Evolutionary conservation across 441 rosid genomes (phyloP).

Genomic region (Geranium incanum): DNA sequence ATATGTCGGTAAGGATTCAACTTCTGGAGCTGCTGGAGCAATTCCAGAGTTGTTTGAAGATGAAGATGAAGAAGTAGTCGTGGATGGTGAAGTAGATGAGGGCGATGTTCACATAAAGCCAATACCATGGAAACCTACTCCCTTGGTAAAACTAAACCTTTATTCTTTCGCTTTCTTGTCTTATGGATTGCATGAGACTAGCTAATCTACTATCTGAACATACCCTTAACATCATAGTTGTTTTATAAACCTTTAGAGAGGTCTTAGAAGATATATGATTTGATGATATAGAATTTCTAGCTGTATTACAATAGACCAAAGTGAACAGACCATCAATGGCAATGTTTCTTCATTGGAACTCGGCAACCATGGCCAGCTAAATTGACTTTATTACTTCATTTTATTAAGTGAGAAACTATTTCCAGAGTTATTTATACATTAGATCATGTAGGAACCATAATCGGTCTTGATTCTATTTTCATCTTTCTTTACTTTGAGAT

Average conservation of each 20-base stretch:
- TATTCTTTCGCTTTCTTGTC: conserved; percentile 15
- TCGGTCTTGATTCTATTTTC: not conserved
- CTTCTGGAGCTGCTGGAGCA: conserved; percentile 47
- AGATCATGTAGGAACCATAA: not conserved
- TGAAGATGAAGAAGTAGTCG: conserved; percentile 94
- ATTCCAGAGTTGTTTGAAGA: conserved; percentile 67
- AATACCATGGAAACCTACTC: conserved; percentile 51
- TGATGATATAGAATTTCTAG: not conserved
- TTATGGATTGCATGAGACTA: not conserved
- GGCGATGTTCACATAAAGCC: conserved; percentile 98
- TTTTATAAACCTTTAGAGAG: not conserved
- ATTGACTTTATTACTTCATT: not conserved
- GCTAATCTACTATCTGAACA: not conserved
- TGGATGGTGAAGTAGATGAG: conserved; percentile 98
- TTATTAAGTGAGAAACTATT: not conserved
- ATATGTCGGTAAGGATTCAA: conserved; percentile 56
- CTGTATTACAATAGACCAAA: not conserved
- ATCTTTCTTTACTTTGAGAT: conserved; percentile 1
- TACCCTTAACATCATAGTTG: not conserved
- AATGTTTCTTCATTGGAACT: not conserved
- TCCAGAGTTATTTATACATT: not conserved
- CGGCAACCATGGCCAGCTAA: not conserved
- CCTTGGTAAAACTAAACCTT: conserved; percentile 44
- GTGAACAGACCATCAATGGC: not conserved
- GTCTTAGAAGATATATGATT: not conserved